Evolutionary conservation across 192 early-diverging fungal genomes (phyloP), one percentile per base, ranked within the genome.

Genomic region (Backusella australiensis): DNA sequence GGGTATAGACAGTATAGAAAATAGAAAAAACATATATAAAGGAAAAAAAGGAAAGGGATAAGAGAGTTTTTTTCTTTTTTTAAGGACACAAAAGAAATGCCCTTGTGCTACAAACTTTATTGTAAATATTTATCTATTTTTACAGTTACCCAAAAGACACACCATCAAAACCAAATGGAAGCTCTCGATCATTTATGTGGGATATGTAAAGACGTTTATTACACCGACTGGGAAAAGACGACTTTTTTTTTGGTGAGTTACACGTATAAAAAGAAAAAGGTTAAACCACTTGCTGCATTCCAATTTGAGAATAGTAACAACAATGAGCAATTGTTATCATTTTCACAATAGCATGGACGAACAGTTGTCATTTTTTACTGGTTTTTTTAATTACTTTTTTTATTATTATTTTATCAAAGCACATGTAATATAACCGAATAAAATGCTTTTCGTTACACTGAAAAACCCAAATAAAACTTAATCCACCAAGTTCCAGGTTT

Each of bases 401-500:
- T 53, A 53, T 63, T 63, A 63, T 12, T 56, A 56, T 63, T 63
- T 29, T 63, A 63, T 12, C 56, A 63, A 29, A 63, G 26, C 56
- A 63, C 56, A 63, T 63, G 56, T 8, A 63, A 29, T 63, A 63
- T 63, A 63, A 29, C 56, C 56, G 56, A 63, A 63, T 63, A 63
- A 63, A 63, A 63, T 63, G 8, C 26, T 63, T 14, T 29, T 63
- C 32, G 56, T 63, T 63, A 63, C 56, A 63, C 56, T 9, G 56
- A 26, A 63, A 63, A 63, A 3, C 23, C 26, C 21, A 63, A 63
- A 29, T 29, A 12, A 63, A 63, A 63, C 29, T 21, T 63, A 63
- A 75, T 65, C 74, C 36, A 78, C 80, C 38, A 97, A 86, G 77
- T 95, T 94, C 95, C 96, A 97, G 0, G 89, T 83, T 6, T 82